Base-by-base conservation (phyloP, 768 basidiomycete genomes). In the Pulveroboletus sp. region DNA sequence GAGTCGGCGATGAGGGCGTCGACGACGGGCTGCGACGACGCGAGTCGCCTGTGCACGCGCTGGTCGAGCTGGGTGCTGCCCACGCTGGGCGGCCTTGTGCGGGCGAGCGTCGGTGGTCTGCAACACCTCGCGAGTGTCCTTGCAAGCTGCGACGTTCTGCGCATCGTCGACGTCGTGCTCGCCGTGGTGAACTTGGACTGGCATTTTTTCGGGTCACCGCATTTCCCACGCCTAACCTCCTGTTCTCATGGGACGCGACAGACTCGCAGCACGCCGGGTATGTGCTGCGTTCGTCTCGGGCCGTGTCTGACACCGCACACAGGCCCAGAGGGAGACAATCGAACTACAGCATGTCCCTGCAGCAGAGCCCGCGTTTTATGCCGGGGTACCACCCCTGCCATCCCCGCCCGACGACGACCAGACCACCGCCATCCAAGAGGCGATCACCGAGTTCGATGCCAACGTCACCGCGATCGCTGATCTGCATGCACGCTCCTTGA, bases 181-280 rank as follows among this genome's bases (percentile, higher is more conserved):
- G 8, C 10, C 9, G 35, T 5, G 2, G 36, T 42, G n/a, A n/a
- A n/a, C n/a, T n/a, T n/a, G n/a, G n/a, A n/a, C n/a, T n/a, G n/a
- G n/a, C n/a, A n/a, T 33, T 59, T 63, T 53, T 37, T 60, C 54
- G 58, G 57, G 27, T 20, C 19, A 27, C 27, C 38, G 13, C 36
- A 27, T 41, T 35, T 42, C 39, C n/a, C 38, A 50, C 43, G 43
- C 24, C 27, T 10, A 23, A 33, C 21, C 43, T 44, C 33, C 49
- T 40, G 19, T 31, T 45, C 38, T 24, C 58, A 83, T 91, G 80
- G 90, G 58, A 21, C 57, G 53, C 11, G 65, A 94, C 79, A 80
- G 92, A 78, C 82, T 94, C 55, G 90, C 88, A 60, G 88, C 86
- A 50, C 81, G 87, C 77, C 80, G 88, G 72, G 88, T 87, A 53